Evolutionary conservation across 108 stramenopile species (phyloP), one percentile per base, ranked within the genome.

Genomic region (Schizochytrium sp.): DNA sequence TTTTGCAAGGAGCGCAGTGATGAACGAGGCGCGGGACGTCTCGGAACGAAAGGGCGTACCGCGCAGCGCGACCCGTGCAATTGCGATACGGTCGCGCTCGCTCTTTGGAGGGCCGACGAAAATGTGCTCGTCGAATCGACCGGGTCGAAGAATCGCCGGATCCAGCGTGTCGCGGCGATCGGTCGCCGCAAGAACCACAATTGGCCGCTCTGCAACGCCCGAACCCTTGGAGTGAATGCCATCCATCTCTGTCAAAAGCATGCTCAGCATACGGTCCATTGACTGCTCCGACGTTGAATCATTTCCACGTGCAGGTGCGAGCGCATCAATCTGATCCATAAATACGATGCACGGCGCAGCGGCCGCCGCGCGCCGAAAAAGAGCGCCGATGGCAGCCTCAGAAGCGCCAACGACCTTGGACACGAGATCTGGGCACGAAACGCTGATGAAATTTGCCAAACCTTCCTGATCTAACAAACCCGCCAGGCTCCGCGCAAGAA

Each of bases 401-500:
- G 76, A 83, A 47, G 45, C 76, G n/a, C 76, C 76, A 1, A 83
- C 76, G 6, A 83, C 76, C 51, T 83, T 83, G 76, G 76, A 83
- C 6, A 83, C 76, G 23, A 83, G 51, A 18, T 83, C 76, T 6
- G 48, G 76, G 23, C 76, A 83, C 18, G 45, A 53, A 0, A 83
- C 76, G n/a, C 23, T 25, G 10, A 83, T 23, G 16, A 53, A 47
- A 23, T 83, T 83, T 4, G 48, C 76, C 6, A 53, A 12, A 16
- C 76, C 76, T 12, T 47, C 45, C 48, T 83, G 45, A 23, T 83
- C 76, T 1, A 83, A 16, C 76, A 53, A 4, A 4, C 28, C 51
- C 0, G 99, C 99, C 4, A 98, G 97, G 8, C 98, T 98, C 91
- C 98, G 98, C 58, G 99, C 99, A 96, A 99, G 97, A 98, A 99